A percentile compares a stretch with the other conserved stretches of the same genome.
phyloP scores from a whole-genome alignment of 192 early-diverging fungal genomes.

The Helicostylum pulchrum region DNA sequence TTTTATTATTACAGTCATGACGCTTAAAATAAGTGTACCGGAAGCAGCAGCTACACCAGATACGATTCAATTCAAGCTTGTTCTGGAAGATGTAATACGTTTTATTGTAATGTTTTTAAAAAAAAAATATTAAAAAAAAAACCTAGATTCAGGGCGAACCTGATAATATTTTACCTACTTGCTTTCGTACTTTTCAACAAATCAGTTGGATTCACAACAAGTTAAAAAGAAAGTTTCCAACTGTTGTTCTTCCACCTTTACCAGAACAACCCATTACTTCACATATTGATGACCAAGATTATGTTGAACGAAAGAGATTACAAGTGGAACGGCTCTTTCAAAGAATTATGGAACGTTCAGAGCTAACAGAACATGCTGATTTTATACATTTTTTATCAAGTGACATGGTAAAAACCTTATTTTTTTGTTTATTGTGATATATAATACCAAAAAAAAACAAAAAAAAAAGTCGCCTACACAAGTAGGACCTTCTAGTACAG shows the following conservation, averaged over 20 bases:
- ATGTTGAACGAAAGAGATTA: conserved; percentile 50
- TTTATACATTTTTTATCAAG: conserved; percentile 51
- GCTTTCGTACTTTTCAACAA: conserved; percentile 50
- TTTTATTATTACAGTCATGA: conserved; percentile 2
- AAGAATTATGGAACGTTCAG: conserved; percentile 37
- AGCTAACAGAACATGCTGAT: conserved; percentile 33
- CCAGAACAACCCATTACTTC: conserved; percentile 41
- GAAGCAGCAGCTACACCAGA: conserved; percentile 51
- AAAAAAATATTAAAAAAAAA: neutral
- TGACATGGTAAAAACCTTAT: conserved; percentile 45
- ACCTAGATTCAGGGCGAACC: neutral
- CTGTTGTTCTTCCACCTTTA: conserved; percentile 43
- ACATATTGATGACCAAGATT: conserved; percentile 51
- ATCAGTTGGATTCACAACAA: conserved; percentile 47
- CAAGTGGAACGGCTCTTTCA: conserved; percentile 46
- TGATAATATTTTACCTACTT: conserved; percentile 3
- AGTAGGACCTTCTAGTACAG: conserved; percentile 37
- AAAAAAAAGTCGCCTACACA: conserved; percentile 42
- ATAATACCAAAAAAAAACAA: neutral
- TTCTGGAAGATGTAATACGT: conserved; percentile 30
- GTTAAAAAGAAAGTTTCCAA: conserved; percentile 29
- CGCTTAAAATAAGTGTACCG: conserved; percentile 38
- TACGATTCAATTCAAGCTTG: conserved; percentile 53
- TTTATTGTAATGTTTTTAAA: neutral
- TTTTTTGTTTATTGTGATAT: neutral